Percentiles rank a stretch among this genome's conserved stretches.
phyloP scores from a whole-genome alignment of 1,284 basidiomycete species.

The Trichosporon sp. region DNA sequence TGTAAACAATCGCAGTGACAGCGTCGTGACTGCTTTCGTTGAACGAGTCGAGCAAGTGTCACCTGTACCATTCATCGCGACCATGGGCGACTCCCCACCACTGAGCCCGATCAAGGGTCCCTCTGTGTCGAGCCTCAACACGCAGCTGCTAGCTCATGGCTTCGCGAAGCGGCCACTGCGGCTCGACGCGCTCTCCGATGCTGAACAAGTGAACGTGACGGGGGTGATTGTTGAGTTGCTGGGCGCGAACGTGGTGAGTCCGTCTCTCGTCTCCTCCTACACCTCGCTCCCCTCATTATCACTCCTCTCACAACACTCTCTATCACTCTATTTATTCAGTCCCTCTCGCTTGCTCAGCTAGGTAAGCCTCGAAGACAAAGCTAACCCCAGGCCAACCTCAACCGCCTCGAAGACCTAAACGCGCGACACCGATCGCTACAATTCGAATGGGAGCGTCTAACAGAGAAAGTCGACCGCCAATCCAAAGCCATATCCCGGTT shows the following conservation, averaged over 20 bases:
- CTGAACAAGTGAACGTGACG: slow-evolving; percentile 61
- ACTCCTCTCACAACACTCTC: neutral
- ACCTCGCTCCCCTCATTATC: no score
- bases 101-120: neutral
- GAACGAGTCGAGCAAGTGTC: neutral
- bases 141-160: slow-evolving; percentile 72
- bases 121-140: slow-evolving; percentile 58
- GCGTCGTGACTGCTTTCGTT: neutral
- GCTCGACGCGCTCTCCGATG: slow-evolving; percentile 57
- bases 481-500: slow-evolving; percentile 39
- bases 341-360: no score
- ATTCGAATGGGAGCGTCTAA: slow-evolving; percentile 75
- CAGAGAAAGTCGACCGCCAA: slow-evolving; percentile 51
- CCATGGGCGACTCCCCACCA: neutral
- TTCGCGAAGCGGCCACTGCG: slow-evolving; percentile 57
- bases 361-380: no score
- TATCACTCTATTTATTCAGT: no score
- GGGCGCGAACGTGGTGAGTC: slow-evolving; percentile 67
- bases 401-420: slow-evolving; percentile 66
- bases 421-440: slow-evolving; percentile 68
- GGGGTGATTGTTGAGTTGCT: slow-evolving; percentile 74
- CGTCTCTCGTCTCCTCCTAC: no score
- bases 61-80: neutral
- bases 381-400: slow-evolving; percentile 62
- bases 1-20: neutral